Evolutionary conservation across 2,329 filamentous ascomycete genomes (phyloP).

Genomic region (Zymoseptoria passerinii): DNA sequence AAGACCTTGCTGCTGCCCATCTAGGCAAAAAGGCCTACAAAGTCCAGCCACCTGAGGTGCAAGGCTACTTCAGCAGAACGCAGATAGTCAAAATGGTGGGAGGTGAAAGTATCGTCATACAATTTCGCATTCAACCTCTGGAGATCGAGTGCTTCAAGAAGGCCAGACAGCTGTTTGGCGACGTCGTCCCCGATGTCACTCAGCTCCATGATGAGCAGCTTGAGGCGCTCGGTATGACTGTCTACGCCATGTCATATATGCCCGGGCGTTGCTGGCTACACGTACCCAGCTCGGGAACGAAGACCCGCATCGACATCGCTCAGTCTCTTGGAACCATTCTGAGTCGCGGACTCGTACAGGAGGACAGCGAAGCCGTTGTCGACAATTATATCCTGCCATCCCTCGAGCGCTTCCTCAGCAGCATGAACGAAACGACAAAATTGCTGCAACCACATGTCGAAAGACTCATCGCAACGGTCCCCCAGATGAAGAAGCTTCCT

Average conservation of each 20-base stretch:
- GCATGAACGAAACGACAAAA: background rate
- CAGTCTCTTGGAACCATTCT: background rate
- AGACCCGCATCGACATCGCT: background rate
- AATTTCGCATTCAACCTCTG: constrained; percentile 17
- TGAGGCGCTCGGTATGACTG: constrained; percentile 10
- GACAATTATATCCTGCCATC: background rate
- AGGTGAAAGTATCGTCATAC: constrained; percentile 14
- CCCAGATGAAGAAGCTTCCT: background rate
- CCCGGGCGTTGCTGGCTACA: constrained; percentile 14
- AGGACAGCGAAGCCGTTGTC: background rate
- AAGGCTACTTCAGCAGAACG: constrained; percentile 22
- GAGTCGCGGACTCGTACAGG: background rate
- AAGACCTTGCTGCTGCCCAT: constrained; percentile 10
- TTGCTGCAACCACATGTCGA: background rate
- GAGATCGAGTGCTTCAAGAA: constrained; percentile 12
- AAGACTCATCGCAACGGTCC: background rate
- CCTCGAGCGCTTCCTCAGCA: background rate
- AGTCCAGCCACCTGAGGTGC: constrained; percentile 2
- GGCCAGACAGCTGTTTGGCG: constrained; percentile 15
- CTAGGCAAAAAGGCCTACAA: constrained; percentile 12
- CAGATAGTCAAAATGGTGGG: constrained; percentile 15
- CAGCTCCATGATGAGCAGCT: constrained; percentile 12
- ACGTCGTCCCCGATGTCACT: constrained; percentile 16
- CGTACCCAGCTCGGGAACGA: background rate
- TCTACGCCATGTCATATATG: constrained; percentile 19